Evolutionary conservation across 441 rosid species (phyloP).

Genomic region (Raphanus hybrid): DNA sequence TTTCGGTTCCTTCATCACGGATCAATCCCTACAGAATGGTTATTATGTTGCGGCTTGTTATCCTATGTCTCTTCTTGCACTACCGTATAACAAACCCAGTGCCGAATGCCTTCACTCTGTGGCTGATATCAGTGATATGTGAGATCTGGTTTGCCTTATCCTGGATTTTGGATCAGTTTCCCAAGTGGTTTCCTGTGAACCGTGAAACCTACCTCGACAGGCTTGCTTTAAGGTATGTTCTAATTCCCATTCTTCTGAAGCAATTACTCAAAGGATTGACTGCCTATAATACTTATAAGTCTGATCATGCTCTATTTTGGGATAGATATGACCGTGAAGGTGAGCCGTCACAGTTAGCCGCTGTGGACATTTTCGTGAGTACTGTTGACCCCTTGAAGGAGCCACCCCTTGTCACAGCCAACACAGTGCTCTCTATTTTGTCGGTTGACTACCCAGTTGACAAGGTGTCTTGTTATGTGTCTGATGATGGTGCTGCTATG

Average conservation of each 20-base stretch:
- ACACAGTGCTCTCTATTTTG: slow-evolving; percentile 95
- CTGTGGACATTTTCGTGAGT: slow-evolving; percentile 98
- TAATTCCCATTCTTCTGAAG: slow-evolving; percentile 16
- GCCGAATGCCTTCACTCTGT: slow-evolving; percentile 81
- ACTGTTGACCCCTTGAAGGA: slow-evolving; percentile 97
- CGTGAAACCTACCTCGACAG: slow-evolving; percentile 99
- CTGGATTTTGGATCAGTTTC: slow-evolving; percentile 99
- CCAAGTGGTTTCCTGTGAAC: slow-evolving; percentile 97
- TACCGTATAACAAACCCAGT: slow-evolving; percentile 98
- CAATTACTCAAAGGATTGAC: too few species aligned
- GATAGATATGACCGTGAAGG: slow-evolving; percentile 94
- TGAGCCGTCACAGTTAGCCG: slow-evolving; percentile 96
- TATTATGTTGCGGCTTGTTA: slow-evolving; percentile 85
- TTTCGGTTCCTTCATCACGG: slow-evolving; percentile 89
- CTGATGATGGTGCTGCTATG: slow-evolving; percentile 99
- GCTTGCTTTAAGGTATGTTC: slow-evolving; percentile 82
- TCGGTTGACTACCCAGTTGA: slow-evolving; percentile 98
- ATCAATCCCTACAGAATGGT: slow-evolving; percentile 99
- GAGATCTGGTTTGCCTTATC: slow-evolving; percentile 99
- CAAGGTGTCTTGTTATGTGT: slow-evolving; percentile 97
- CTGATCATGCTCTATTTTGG: slow-evolving; percentile 18
- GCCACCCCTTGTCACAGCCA: slow-evolving; percentile 98
- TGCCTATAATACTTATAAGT: not conserved
- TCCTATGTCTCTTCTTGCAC: slow-evolving; percentile 89
- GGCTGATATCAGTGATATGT: slow-evolving; percentile 98